A percentile compares a stretch with the other conserved stretches of the same genome.
These are phyloP conservation scores for Endocladia muricata DNA, from an alignment of 31 red algal genomes.

Conservation along the genomic window DNA sequence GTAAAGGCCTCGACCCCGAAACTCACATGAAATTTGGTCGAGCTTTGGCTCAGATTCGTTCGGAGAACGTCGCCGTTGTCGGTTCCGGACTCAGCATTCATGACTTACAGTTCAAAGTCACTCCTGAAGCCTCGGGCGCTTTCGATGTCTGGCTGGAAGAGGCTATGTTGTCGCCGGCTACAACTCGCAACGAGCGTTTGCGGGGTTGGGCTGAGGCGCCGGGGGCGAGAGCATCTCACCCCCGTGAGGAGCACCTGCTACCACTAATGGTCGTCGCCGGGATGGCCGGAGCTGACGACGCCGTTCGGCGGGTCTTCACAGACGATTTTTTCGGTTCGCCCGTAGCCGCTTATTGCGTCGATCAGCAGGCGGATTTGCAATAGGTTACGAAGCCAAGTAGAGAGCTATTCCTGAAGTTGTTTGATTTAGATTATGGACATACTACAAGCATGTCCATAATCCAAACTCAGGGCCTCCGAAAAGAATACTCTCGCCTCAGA, in stretches of 20 bases:
- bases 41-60: conserved; percentile 22
- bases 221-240: conserved; percentile 16
- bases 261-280: conserved; percentile 24
- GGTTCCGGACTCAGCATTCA: conserved; percentile 41
- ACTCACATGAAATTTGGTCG: conserved; percentile 4
- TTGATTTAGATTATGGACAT: no score
- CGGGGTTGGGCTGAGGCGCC: conserved; percentile 23
- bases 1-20: conserved; percentile 2
- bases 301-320: no score
- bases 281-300: conserved; percentile 18
- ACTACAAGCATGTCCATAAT: no score
- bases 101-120: conserved; percentile 27
- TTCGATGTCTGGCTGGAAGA: conserved; percentile 13
- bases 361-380: no score
- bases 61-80: conserved; percentile 14
- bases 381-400: no score
- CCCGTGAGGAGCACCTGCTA: conserved; percentile 36
- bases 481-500: no score
- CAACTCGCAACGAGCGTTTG: not conserved
- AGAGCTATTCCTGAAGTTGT: no score
- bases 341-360: no score
- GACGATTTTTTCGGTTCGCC: no score
- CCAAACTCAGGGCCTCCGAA: no score
- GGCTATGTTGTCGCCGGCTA: not conserved
- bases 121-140: not conserved